A percentile compares a stretch with the other conserved stretches of the same genome.
Conservation (phyloP, 2,329 filamentous ascomycete species). For the Pseudogymnoascus sp. region DNA sequence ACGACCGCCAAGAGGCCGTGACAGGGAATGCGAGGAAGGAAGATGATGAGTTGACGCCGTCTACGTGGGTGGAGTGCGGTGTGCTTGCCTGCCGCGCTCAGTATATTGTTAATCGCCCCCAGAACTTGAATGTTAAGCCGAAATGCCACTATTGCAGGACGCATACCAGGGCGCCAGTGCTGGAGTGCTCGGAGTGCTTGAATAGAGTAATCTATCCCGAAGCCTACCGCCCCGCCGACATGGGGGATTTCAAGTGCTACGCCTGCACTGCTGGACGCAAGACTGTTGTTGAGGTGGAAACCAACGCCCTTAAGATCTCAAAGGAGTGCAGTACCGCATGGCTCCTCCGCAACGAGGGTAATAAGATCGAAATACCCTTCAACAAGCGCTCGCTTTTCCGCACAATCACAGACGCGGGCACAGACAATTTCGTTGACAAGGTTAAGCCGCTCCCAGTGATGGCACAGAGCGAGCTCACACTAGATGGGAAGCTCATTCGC, state of each 20-base stretch:
- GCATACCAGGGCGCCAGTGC: not conserved
- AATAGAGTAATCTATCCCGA: conserved; percentile 38
- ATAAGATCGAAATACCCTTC: not conserved
- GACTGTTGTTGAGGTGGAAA: not conserved
- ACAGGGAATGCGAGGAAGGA: not conserved
- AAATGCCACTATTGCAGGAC: not conserved
- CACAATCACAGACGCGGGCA: not conserved
- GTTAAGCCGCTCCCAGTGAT: not conserved
- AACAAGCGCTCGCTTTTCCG: not conserved
- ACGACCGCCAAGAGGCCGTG: not conserved
- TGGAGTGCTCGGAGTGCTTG: conserved; percentile 2
- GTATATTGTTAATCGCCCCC: not conserved
- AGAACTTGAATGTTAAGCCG: not conserved
- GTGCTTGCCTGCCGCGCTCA: not conserved
- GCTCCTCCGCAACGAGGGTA: not conserved
- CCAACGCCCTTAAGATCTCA: not conserved
- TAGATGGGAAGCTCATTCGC: not conserved
- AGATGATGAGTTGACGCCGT: not conserved
- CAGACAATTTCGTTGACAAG: not conserved
- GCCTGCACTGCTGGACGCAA: conserved; percentile 32
- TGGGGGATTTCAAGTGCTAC: conserved; percentile 33
- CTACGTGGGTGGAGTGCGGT: not conserved
- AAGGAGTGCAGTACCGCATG: not conserved
- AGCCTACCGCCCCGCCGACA: conserved; percentile 34
- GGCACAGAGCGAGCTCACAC: no score